Evolutionary conservation across 164 flowering plant species (phyloP).

Genomic region (Annona cherimola): DNA sequence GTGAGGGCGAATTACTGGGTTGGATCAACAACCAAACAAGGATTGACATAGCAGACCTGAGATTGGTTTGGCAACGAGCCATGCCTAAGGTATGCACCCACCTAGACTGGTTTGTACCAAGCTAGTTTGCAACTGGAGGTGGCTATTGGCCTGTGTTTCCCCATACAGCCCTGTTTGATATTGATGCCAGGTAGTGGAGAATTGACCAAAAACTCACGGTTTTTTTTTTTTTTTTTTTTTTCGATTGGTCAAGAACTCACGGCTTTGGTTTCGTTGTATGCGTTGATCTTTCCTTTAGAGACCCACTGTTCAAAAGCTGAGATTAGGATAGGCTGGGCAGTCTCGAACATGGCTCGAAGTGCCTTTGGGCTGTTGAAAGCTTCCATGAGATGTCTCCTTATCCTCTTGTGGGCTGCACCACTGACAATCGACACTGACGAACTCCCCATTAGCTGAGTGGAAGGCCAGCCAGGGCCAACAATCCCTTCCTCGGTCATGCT

Average conservation of each 20-base stretch:
- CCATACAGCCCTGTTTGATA: too few relatives aligned
- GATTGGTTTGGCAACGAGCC: too few relatives aligned
- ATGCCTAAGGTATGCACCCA: too few relatives aligned
- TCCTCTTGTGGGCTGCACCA: constrained; percentile 11
- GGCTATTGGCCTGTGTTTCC: too few relatives aligned
- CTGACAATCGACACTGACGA: constrained; percentile 5
- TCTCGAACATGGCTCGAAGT: constrained; percentile 3
- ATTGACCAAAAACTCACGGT: too few relatives aligned
- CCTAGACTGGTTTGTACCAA: too few relatives aligned
- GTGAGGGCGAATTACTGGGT: too few relatives aligned
- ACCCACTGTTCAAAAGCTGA: constrained; percentile 13
- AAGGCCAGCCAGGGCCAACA: constrained; percentile 17
- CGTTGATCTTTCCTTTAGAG: constrained; percentile 10
- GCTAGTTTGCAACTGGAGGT: too few relatives aligned
- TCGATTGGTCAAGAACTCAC: constrained; percentile 7
- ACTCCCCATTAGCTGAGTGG: constrained; percentile 10
- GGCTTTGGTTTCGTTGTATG: constrained; percentile 12
- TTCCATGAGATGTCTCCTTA: constrained; percentile 15
- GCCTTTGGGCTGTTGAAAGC: constrained; percentile 16
- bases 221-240: too few relatives aligned
- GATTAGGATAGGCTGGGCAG: constrained; percentile 12
- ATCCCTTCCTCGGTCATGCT: constrained; percentile 16
- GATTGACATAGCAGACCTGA: too few relatives aligned
- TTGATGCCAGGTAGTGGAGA: too few relatives aligned
- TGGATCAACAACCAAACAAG: too few relatives aligned